Conservation (phyloP, 306 rosid species). For the Glycine latifolia region DNA sequence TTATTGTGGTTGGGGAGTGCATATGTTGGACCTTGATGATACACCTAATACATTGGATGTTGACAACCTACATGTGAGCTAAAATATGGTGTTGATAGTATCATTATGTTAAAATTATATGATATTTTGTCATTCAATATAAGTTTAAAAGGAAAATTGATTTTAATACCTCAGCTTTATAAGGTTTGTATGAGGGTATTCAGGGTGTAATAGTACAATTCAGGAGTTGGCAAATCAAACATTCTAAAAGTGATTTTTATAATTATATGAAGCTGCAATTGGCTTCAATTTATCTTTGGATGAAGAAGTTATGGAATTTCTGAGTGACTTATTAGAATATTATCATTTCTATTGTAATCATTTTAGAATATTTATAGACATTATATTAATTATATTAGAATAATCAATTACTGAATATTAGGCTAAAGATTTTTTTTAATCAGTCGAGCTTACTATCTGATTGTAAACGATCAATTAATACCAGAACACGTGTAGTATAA, state of each 20-base stretch:
- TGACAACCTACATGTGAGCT: too few species aligned
- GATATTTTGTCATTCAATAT: conserved; percentile 6
- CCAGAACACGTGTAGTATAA: too few species aligned
- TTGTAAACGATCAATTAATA: too few species aligned
- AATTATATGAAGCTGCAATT: conserved; percentile 3
- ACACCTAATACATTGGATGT: too few species aligned
- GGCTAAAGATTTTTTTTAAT: too few species aligned
- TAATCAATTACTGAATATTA: too few species aligned
- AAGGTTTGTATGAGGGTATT: conserved; percentile 3
- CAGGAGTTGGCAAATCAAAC: neutral
- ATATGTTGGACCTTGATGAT: neutral
- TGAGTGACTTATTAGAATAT: neutral
- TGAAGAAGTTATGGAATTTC: conserved; percentile 6
- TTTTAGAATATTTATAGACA: neutral
- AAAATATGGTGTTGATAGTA: neutral
- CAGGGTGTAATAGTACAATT: neutral
- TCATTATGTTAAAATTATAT: neutral
- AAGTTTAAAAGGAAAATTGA: neutral
- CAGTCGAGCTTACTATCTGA: too few species aligned
- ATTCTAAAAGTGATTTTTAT: neutral
- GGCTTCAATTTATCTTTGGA: conserved; percentile 27
- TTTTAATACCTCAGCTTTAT: conserved; percentile 8
- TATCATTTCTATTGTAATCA: neutral
- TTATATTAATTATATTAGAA: neutral
- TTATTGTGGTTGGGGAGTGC: conserved; percentile 16